Evolutionary conservation across 805 yeast genomes (phyloP), one percentile per base, ranked within the genome.

Genomic region (Sungouiella blattae): DNA sequence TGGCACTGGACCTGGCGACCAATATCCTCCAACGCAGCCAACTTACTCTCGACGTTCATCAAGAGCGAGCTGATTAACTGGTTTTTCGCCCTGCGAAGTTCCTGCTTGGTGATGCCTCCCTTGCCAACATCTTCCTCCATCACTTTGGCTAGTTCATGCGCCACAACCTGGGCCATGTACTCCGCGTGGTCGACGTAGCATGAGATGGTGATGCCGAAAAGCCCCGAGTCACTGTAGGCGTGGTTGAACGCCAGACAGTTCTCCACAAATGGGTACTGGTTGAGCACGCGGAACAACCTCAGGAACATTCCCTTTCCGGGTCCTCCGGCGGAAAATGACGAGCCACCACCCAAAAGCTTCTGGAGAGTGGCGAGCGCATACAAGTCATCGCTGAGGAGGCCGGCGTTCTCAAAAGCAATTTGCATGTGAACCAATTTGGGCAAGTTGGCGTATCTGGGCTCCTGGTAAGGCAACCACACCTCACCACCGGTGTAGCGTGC

Each of bases 301-400:
- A 96, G 87, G 58, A 88, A 93, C 98, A 93, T 89, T 4, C 98
- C 98, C 61, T 93, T 93, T 35, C 98, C 98, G 12, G 98, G 98
- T 0, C 98, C 98, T 46, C 98, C 98, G 7, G 98, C 98, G 13
- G 94, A 82, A 55, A 93, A 93, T 1, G 98, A 88, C 4, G 96
- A 95, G 38, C 98, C 98, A 24, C 98, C 97, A 28, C 98, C 98
- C 11, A 93, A 66, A 15, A 91, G 68, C 40, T 89, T 87, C 57
- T 93, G 98, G 39, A 93, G 69, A 1, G 88, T 80, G 2, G 98
- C 96, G 26, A 88, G 67, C 1, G 95, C 94, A 53, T 93, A 93
- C 28, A 89, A 78, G 50, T 93, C 97, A 13, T 86, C 87, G 54
- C 84, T 81, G 33, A 78, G 75, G 21, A 88, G 81, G 1, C 96